Base-by-base conservation (phyloP, 1,139 yeast species). In the Taphrina flavorubra region DNA sequence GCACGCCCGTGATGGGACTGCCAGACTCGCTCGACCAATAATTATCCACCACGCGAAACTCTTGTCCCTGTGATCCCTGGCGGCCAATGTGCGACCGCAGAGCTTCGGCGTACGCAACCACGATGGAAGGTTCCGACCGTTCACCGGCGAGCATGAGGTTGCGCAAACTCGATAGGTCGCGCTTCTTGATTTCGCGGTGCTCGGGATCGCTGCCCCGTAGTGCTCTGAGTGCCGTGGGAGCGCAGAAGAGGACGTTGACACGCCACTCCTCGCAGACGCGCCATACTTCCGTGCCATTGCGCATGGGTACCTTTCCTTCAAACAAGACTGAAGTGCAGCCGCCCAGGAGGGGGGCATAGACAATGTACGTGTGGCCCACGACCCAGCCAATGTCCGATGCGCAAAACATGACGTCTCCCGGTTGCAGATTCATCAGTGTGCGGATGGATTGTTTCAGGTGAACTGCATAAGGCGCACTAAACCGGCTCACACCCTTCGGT, bases 241-340 rank as follows among this genome's bases (percentile, higher is more conserved):
- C 67, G 44, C 67, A 63, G 11, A 63, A 63, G 16, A 63, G 60
- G 47, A 63, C 67, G 36, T 63, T 55, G 56, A 53, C 67, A 20
- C 47, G 44, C 61, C 59, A 63, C 34, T 53, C 67, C 16, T 63
- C 67, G n/a, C 67, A 63, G 37, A 53, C 11, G 20, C 67, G 60
- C 67, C 67, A 63, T 20, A 63, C 67, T 14, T 63, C 67, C 11
- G 46, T 20, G 55, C 67, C 67, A 36, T 20, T 25, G 14, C 55
- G 60, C 67, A 63, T 63, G 8, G 67, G 67, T 18, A 63, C 61
- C 39, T 63, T 63, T 25, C 67, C 67, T 46, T 63, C 67, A 20
- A 63, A 63, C 8, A 63, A 20, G 34, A 63, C 56, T 8, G 61
- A 18, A n/a, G 67, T 42, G 18, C 61, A 56, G 34, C 67, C 67